Evolutionary conservation across 129 eudicot genomes (phyloP).

Genomic region (carrot (Daucus carota)): DH1_v3.0 NC_030386.2:30332001-30332500

Average conservation of each 20-base stretch:
- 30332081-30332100: not conserved
- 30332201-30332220: not conserved
- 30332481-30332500: not conserved
- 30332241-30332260: not conserved
- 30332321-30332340: not conserved
- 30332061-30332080: not conserved
- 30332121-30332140: not conserved
- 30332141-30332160: not conserved
- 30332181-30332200: not conserved
- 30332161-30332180: not conserved
- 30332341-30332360: not conserved
- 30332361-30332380: no score
- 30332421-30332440: not conserved
- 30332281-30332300: not conserved
- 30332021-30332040: not conserved
- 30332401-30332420: not conserved
- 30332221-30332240: not conserved
- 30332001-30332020: not conserved
- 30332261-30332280: not conserved
- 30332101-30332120: not conserved
- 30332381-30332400: not conserved
- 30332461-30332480: no score
- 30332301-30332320: not conserved
- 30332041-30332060: not conserved
- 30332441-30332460: not conserved